phyloP scores from a whole-genome alignment of 306 rosid species.

The Cucumis cinereus region DNA sequence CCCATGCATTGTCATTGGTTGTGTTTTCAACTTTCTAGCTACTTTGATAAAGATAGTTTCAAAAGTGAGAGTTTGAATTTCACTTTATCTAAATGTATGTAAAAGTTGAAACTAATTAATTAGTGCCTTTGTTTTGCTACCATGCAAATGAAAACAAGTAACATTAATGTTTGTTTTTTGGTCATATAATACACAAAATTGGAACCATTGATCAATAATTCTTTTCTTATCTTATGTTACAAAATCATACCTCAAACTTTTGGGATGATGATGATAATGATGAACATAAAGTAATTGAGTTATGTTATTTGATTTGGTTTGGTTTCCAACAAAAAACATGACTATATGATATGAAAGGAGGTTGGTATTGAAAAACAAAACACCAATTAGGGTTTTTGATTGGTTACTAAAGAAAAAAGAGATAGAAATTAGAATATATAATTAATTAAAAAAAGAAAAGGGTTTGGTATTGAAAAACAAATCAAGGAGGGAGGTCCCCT shows the following conservation, averaged over 20 bases:
- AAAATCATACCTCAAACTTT: too few relatives aligned
- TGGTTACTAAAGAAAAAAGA: neutral
- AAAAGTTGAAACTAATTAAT: neutral
- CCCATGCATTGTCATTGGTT: neutral
- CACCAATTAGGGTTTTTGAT: neutral
- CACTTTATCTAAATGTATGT: too few relatives aligned
- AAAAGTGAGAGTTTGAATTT: neutral
- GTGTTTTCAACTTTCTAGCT: neutral
- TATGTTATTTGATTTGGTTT: neutral
- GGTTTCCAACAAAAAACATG: neutral
- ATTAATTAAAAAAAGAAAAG: neutral
- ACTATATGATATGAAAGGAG: neutral
- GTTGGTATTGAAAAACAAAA: neutral
- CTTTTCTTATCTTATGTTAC: too few relatives aligned
- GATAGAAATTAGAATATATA: neutral
- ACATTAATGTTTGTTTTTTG: neutral
- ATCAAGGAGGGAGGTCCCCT: neutral
- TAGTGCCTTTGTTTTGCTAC: neutral
- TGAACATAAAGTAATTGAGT: neutral
- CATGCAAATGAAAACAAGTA: neutral
- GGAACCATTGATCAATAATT: too few relatives aligned
- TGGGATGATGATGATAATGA: too few relatives aligned
- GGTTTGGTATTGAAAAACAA: neutral
- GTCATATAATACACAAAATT: too few relatives aligned
- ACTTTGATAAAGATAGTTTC: neutral